Evolutionary conservation across 2,329 filamentous ascomycete species (phyloP).

Genomic region (Alternaria arborescens): DNA sequence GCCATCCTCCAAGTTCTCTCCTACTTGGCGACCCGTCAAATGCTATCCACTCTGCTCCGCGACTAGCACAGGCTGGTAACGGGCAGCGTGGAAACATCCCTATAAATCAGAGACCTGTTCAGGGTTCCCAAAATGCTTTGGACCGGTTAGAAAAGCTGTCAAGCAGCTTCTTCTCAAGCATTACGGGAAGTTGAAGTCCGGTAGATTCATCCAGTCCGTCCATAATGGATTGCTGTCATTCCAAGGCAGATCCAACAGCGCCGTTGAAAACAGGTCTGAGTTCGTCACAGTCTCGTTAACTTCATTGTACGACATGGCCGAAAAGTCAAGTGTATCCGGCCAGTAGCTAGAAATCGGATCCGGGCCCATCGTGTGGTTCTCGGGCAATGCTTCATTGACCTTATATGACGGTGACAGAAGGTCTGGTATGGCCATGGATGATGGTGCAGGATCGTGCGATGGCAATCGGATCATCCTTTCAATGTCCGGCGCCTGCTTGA

Average conservation of each 20-base stretch:
- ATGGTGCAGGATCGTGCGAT: slow-evolving; percentile 13
- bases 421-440: slow-evolving; percentile 20
- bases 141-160: neutral
- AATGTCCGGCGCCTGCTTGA: slow-evolving; percentile 40
- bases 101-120: too few species aligned
- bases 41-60: neutral
- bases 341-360: slow-evolving; percentile 31
- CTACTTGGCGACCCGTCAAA: slow-evolving; percentile 1
- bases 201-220: slow-evolving; percentile 48
- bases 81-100: too few species aligned
- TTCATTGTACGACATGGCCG: slow-evolving; percentile 74
- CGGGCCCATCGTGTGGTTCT: slow-evolving; percentile 10
- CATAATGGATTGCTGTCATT: slow-evolving; percentile 58
- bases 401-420: slow-evolving; percentile 14
- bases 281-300: slow-evolving; percentile 72
- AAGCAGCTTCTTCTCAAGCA: neutral
- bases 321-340: slow-evolving; percentile 63
- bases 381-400: slow-evolving; percentile 12
- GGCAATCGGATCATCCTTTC: slow-evolving; percentile 7
- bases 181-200: slow-evolving; percentile 43
- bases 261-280: slow-evolving; percentile 67
- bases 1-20: neutral
- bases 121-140: neutral
- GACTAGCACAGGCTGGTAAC: neutral
- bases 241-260: slow-evolving; percentile 65